Conservation (phyloP, 768 basidiomycete species). For the Pulveroboletus frians region DNA sequence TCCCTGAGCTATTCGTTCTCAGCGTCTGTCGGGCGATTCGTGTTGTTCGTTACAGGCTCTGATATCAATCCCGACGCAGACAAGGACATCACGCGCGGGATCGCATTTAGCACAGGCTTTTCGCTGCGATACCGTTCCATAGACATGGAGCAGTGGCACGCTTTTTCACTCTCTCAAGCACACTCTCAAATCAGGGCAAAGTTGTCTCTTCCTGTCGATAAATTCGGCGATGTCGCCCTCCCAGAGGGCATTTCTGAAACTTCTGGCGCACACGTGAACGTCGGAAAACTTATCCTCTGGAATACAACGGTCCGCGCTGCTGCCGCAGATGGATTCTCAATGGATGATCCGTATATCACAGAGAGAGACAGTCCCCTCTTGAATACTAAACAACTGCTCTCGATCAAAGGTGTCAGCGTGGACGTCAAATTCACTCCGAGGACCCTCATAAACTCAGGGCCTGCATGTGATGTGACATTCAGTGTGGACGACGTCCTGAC, state of each 20-base stretch:
- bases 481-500: conserved; percentile 49
- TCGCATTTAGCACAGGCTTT: conserved; percentile 52
- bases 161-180: conserved; percentile 20
- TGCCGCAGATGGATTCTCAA: conserved; percentile 59
- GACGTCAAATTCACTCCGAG: conserved; percentile 23
- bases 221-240: conserved; percentile 40
- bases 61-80: conserved; percentile 75
- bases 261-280: conserved; percentile 35
- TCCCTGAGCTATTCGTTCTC: conserved; percentile 54
- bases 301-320: conserved; percentile 55
- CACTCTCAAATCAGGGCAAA: conserved; percentile 46
- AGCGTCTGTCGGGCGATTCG: conserved; percentile 55
- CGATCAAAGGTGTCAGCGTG: conserved; percentile 32
- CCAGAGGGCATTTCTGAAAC: conserved; percentile 34
- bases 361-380: conserved; percentile 48
- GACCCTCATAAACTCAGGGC: conserved; percentile 1
- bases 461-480: conserved; percentile 40
- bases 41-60: conserved; percentile 66
- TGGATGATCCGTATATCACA: conserved; percentile 58
- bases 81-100: conserved; percentile 61
- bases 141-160: conserved; percentile 12
- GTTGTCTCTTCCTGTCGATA: conserved; percentile 51
- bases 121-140: conserved; percentile 55
- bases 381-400: conserved; percentile 39
- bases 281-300: conserved; percentile 42